Base-by-base conservation (phyloP, 2,329 filamentous ascomycete genomes). In the Plenodomus biglobosus region DNA sequence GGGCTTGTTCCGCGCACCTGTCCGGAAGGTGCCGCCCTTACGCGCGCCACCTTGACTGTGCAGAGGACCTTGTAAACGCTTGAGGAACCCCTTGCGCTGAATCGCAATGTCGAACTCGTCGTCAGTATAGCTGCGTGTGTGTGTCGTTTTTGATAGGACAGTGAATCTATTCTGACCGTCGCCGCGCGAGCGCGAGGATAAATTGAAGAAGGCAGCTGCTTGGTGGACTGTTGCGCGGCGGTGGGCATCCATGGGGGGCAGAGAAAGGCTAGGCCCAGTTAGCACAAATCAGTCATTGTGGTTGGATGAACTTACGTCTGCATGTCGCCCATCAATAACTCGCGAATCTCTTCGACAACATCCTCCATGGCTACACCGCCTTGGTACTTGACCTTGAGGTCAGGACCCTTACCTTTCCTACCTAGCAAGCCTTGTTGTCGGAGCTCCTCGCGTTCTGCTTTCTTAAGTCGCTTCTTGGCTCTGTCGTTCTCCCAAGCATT, bases 131-230 rank as follows among this genome's bases (percentile, higher is more conserved):
- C 73, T 72, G 0, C 79, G 68, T 0, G 91, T 96, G 18, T 79
- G 78, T 2, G 76, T 76, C 0, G 88, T 92, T 62, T 92, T 90
- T 55, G 86, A 85, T 2, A 97, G 78, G 1, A 89, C 80, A 0
- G 91, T 88, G 57, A 88, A 90, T 21, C 94, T 85, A 41, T 83
- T 80, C 18, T 82, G 80, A 7, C 86, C 90, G 41, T 81, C 81
- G 1, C 92, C 92, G 17, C 83, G 81, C 0, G 92, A 96, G 65
- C 92, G 90, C 2, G 92, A 96, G 55, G 87, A 92, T 50, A 97
- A 75, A 15, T 84, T 85, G 66, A 96, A 83, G 32, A 80, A 80
- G 61, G 82, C 82, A 11, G 90, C 90, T 34, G 96, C 72, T 50
- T 90, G 83, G 68, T 99, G 94, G 16, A 97, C 79, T 5, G 85